Conservation (phyloP, 2,329 filamentous ascomycete species). For the Ophiostoma quercus region DNA sequence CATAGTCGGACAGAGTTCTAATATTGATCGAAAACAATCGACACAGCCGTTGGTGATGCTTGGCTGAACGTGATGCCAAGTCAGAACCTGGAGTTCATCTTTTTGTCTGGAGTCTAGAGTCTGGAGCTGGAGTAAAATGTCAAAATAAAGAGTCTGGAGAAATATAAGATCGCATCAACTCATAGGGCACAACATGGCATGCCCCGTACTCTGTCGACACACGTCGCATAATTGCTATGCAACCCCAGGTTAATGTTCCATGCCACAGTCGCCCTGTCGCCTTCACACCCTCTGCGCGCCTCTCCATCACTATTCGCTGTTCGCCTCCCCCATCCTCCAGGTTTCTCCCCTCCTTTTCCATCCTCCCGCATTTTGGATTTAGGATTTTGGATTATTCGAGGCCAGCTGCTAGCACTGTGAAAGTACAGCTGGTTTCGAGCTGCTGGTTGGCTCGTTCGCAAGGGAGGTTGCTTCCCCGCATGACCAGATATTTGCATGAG, state of each 20-base stretch:
- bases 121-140: neutral
- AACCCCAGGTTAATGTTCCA: conserved; percentile 1
- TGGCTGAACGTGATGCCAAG: conserved; percentile 6
- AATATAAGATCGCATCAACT: neutral
- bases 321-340: conserved; percentile 8
- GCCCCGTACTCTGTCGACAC: neutral
- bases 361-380: neutral
- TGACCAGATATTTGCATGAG: neutral
- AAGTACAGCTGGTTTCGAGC: neutral
- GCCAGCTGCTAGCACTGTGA: too few species aligned
- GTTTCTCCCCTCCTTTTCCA: neutral
- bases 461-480: neutral
- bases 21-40: neutral
- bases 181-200: neutral
- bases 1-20: too few species aligned
- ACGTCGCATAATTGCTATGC: neutral
- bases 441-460: neutral
- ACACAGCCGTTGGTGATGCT: conserved; percentile 8
- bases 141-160: neutral
- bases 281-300: neutral
- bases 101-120: too few species aligned
- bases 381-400: neutral
- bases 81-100: neutral
- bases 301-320: neutral
- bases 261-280: neutral